phyloP scores from a whole-genome alignment of 2,329 filamentous ascomycete species.

The Colletotrichum sp. region DNA sequence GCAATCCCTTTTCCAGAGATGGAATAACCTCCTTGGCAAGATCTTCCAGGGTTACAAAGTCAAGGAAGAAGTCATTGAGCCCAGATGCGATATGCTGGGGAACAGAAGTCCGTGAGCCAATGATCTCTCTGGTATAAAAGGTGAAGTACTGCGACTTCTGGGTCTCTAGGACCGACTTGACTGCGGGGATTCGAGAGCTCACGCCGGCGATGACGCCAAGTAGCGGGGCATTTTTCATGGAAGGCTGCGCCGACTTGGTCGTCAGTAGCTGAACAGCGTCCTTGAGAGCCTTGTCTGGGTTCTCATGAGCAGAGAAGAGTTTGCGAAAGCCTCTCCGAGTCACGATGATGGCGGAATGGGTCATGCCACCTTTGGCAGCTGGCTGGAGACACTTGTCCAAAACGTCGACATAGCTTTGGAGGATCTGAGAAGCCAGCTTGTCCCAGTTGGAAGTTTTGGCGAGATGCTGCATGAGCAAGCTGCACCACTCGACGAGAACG shows the following conservation, averaged over 20 bases:
- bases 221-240: slow-evolving; percentile 75
- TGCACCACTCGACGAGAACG: slow-evolving; percentile 90
- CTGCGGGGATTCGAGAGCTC: slow-evolving; percentile 71
- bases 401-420: slow-evolving; percentile 73
- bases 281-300: slow-evolving; percentile 65
- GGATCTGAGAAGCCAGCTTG: slow-evolving; percentile 67
- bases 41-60: slow-evolving; percentile 77
- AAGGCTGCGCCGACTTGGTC: slow-evolving; percentile 67
- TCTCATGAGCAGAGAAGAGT: slow-evolving; percentile 65
- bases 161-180: slow-evolving; percentile 66
- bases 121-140: slow-evolving; percentile 85
- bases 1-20: slow-evolving; percentile 83
- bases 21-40: slow-evolving; percentile 78
- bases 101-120: slow-evolving; percentile 77
- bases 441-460: slow-evolving; percentile 68
- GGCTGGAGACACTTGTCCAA: slow-evolving; percentile 79
- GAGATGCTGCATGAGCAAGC: slow-evolving; percentile 76
- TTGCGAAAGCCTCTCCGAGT: slow-evolving; percentile 82
- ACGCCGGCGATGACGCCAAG: slow-evolving; percentile 90
- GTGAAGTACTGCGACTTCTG: slow-evolving; percentile 77
- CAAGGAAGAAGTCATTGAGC: slow-evolving; percentile 81
- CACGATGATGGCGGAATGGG: slow-evolving; percentile 76
- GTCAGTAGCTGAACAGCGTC: slow-evolving; percentile 72
- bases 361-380: slow-evolving; percentile 67
- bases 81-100: slow-evolving; percentile 75